Percentiles rank a stretch among this genome's conserved stretches.
Conservation (phyloP, 2,329 filamentous ascomycete genomes). For the Zasmidium citrigriseum region DNA sequence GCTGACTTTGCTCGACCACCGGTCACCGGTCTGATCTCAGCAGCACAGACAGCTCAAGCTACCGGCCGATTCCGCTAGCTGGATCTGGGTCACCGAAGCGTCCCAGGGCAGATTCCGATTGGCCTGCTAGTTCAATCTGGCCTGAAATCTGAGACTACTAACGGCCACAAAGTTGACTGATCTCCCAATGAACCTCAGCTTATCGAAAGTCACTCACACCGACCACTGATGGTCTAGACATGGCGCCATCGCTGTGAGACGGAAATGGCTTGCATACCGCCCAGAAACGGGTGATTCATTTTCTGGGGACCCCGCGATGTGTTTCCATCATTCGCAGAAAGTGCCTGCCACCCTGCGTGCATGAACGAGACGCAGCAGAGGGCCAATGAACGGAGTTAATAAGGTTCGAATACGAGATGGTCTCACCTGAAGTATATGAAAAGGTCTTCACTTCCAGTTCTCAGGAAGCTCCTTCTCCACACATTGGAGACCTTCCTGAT, state of each 20-base stretch:
- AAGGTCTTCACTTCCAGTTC: background rate
- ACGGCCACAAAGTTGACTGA: background rate
- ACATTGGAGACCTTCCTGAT: background rate
- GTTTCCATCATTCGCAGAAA: too few relatives aligned
- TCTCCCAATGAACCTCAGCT: background rate
- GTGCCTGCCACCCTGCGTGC: background rate
- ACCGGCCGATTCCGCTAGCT: too few relatives aligned
- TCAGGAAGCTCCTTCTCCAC: background rate
- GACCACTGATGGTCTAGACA: background rate
- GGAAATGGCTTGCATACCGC: background rate
- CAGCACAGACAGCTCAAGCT: too few relatives aligned
- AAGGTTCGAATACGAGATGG: background rate
- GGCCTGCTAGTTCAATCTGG: too few relatives aligned
- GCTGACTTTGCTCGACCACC: too few relatives aligned
- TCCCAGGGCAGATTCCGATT: too few relatives aligned
- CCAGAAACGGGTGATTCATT: background rate
- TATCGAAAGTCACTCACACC: background rate
- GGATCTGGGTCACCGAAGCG: too few relatives aligned
- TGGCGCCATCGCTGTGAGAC: background rate
- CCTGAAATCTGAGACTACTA: background rate
- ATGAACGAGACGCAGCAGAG: background rate
- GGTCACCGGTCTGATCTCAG: too few relatives aligned
- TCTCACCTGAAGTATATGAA: background rate
- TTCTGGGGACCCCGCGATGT: background rate
- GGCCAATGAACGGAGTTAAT: background rate